These are phyloP conservation scores for Lophium mytilinum DNA, from an alignment of 495 filamentous ascomycete species.

Conservation along the genomic window DNA sequence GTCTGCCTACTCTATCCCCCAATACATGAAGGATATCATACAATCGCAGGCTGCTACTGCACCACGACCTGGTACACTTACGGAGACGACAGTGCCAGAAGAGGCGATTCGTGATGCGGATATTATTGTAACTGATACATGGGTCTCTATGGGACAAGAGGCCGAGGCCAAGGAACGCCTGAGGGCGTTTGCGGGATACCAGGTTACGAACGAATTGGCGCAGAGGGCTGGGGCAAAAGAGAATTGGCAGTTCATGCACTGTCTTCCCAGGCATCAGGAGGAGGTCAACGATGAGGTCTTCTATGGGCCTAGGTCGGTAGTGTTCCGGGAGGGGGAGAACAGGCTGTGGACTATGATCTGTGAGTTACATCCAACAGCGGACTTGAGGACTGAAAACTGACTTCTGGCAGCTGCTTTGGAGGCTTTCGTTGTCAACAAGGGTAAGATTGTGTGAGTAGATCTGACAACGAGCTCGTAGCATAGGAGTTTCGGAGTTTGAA, in stretches of 20 bases:
- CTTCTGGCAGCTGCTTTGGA: conserved; percentile 59
- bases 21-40: conserved; percentile 61
- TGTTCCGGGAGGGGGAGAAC: conserved; percentile 92
- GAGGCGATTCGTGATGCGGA: conserved; percentile 85
- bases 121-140: conserved; percentile 90
- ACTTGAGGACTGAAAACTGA: neutral
- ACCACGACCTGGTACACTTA: conserved; percentile 53
- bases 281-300: conserved; percentile 94
- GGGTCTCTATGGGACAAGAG: conserved; percentile 97
- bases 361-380: conserved; percentile 27
- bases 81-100: conserved; percentile 70
- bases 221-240: conserved; percentile 78
- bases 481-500: too few relatives aligned
- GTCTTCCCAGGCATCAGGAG: conserved; percentile 85
- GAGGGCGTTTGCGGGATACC: conserved; percentile 79
- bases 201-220: conserved; percentile 76
- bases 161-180: conserved; percentile 65
- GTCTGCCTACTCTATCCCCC: conserved; percentile 67
- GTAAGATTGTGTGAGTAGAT: conserved; percentile 44
- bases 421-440: conserved; percentile 85
- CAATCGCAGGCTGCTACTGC: conserved; percentile 48
- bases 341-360: conserved; percentile 80
- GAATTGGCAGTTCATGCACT: conserved; percentile 98
- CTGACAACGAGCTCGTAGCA: too few relatives aligned
- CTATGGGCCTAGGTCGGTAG: conserved; percentile 70